Base-by-base conservation (phyloP, 2,329 filamentous ascomycete genomes). In the Fusarium sp. region DNA sequence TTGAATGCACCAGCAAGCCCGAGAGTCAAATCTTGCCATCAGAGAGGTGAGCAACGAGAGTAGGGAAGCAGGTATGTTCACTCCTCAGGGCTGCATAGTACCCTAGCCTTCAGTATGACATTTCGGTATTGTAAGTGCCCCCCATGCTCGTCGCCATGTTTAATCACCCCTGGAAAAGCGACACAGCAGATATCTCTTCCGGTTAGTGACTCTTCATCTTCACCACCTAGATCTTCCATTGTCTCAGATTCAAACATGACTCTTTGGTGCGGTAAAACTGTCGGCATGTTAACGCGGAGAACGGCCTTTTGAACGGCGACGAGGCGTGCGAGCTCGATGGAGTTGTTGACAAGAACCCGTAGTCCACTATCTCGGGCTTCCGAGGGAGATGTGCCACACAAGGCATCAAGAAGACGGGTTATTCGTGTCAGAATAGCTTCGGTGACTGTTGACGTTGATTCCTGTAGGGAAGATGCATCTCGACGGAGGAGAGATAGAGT, bases 171-270 rank as follows among this genome's bases (percentile, higher is more conserved):
- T 2, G 89, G 89, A 57, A 90, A 91, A 3, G 86, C 86, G 23
- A 90, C 85, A 75, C 88, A 91, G 58, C 80, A 81, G 36, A 92
- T 84, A 54, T 88, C 84, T 52, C 87, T 80, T 44, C 80, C 80
- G 16, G 79, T 76, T 23, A 88, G 79, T 11, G 77, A 81, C 18
- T 88, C 85, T 64, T 89, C 88, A 61, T 88, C 86, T 70, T 88
- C 86, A 16, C 87, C 88, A 36, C 88, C 86, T 45, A 90, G 82
- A 71, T 91, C 88, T 70, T 91, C 89, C 89, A 92, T 92, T 5
- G 79, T 85, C 28, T 81, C 80, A 2, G 80, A 61, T 71, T 91
- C 86, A 72, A 91, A 92, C 50, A 84, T 75, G 4, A 83, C 80
- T 60, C 78, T 80, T 72, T 88, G 86, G 71, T 88, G 84, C 6